Evolutionary conservation across 2,329 filamentous ascomycete genomes (phyloP).

Genomic region (Shiraia bambusicola): DNA sequence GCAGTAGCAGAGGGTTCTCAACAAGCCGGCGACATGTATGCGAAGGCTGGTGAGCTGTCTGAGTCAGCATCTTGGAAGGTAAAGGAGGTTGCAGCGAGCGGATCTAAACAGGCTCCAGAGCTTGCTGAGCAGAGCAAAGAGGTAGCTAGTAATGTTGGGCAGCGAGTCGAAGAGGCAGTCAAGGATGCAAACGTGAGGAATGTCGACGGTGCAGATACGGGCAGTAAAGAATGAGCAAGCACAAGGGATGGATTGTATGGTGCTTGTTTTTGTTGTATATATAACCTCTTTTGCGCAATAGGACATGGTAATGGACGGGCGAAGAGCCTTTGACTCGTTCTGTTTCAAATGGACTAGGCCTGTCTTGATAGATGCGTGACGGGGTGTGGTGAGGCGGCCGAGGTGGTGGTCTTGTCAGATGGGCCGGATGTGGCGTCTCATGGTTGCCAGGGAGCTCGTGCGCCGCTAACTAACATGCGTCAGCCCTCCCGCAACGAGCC

Average conservation of each 20-base stretch:
- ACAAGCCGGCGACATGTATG: slow-evolving; percentile 19
- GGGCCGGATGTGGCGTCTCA: not conserved
- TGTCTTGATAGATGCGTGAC: too few species aligned
- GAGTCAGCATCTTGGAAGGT: slow-evolving; percentile 11
- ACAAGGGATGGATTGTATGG: too few species aligned
- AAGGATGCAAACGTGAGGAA: slow-evolving; percentile 18
- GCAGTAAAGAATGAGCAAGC: slow-evolving; percentile 17
- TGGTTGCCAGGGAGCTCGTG: slow-evolving; percentile 13
- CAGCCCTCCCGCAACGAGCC: slow-evolving; percentile 4
- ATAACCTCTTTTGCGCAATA: not conserved
- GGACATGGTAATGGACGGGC: not conserved
- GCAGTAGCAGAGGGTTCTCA: slow-evolving; percentile 26
- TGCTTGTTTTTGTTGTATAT: not conserved
- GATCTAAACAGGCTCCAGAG: slow-evolving; percentile 11
- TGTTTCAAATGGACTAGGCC: too few species aligned
- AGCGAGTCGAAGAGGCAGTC: slow-evolving; percentile 21
- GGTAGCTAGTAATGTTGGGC: slow-evolving; percentile 4
- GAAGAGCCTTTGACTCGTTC: too few species aligned
- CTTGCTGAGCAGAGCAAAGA: slow-evolving; percentile 6
- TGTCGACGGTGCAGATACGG: slow-evolving; percentile 17
- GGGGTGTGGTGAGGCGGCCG: not conserved
- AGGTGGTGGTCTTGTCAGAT: not conserved
- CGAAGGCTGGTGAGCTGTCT: slow-evolving; percentile 9
- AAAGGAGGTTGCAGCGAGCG: slow-evolving; percentile 7
- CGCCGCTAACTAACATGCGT: slow-evolving; percentile 11